A percentile compares a stretch with the other conserved stretches of the same genome.
phyloP scores from a whole-genome alignment of 1,139 yeast species.

The Protomyces macrosporus region DNA sequence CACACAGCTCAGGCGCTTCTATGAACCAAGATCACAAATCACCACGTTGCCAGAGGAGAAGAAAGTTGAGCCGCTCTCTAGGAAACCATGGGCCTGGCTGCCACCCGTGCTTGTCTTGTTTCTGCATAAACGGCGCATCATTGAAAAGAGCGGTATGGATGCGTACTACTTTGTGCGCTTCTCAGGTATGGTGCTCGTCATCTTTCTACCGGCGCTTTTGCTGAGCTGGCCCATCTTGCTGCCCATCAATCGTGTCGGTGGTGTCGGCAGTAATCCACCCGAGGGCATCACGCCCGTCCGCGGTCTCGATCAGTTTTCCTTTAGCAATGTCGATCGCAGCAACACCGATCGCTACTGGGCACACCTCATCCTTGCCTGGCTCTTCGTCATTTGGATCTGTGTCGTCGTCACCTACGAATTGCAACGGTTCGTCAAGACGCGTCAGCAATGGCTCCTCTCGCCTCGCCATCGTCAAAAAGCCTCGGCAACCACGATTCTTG shows the following conservation, averaged over 20 bases:
- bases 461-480: slow-evolving; percentile 67
- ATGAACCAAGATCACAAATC: slow-evolving; percentile 70
- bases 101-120: slow-evolving; percentile 41
- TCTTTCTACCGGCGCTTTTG: slow-evolving; percentile 61
- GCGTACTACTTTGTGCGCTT: slow-evolving; percentile 75
- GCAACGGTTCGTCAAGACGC: slow-evolving; percentile 67
- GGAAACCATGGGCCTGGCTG: slow-evolving; percentile 46
- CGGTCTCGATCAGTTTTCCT: slow-evolving; percentile 76
- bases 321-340: slow-evolving; percentile 61
- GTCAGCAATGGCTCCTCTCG: slow-evolving; percentile 75
- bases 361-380: slow-evolving; percentile 76
- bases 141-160: slow-evolving; percentile 78
- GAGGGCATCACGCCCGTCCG: slow-evolving; percentile 36
- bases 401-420: slow-evolving; percentile 77
- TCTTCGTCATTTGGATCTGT: slow-evolving; percentile 62
- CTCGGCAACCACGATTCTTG: slow-evolving; percentile 56
- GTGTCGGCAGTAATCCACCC: slow-evolving; percentile 39
- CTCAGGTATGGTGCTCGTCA: slow-evolving; percentile 55
- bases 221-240: slow-evolving; percentile 70
- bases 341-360: slow-evolving; percentile 67
- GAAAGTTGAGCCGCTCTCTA: slow-evolving; percentile 12
- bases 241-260: slow-evolving; percentile 83
- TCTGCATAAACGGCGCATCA: slow-evolving; percentile 60
- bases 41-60: slow-evolving; percentile 16
- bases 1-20: slow-evolving; percentile 61